These are phyloP conservation scores for Crotalaria pallida DNA, from an alignment of 306 rosid genomes.

Conservation along the genomic window DNA sequence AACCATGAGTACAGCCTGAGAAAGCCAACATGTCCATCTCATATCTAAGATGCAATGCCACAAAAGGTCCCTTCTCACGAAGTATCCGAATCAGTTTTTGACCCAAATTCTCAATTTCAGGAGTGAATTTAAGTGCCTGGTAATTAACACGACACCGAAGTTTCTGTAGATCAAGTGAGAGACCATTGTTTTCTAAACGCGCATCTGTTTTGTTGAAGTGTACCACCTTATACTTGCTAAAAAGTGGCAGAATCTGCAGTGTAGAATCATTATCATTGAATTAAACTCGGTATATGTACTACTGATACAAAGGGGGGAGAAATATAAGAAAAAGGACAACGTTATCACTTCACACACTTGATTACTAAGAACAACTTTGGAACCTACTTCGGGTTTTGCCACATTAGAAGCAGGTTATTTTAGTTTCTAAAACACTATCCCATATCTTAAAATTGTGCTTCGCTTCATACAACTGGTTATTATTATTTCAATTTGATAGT, in stretches of 20 bases:
- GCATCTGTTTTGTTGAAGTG: slow-evolving; percentile 95
- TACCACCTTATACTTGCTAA: slow-evolving; percentile 66
- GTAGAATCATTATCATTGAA: slow-evolving; percentile 20
- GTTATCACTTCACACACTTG: background rate
- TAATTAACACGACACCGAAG: slow-evolving; percentile 90
- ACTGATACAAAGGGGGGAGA: background rate
- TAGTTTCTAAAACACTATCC: background rate
- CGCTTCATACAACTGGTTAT: background rate
- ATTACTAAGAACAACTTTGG: background rate
- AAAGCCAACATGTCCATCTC: slow-evolving; percentile 99
- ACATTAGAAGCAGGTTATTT: background rate
- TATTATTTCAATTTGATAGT: background rate
- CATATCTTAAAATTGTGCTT: slow-evolving; percentile 33
- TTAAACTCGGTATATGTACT: slow-evolving; percentile 13
- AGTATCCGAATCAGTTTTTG: slow-evolving; percentile 62
- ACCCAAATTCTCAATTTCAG: slow-evolving; percentile 86
- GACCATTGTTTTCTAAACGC: slow-evolving; percentile 83
- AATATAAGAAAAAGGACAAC: background rate
- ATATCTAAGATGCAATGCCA: slow-evolving; percentile 88
- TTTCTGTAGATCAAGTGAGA: slow-evolving; percentile 71
- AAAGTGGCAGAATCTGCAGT: slow-evolving; percentile 85
- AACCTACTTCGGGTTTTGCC: background rate
- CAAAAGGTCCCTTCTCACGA: slow-evolving; percentile 70
- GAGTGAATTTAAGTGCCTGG: slow-evolving; percentile 85
- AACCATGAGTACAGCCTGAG: slow-evolving; percentile 95